Evolutionary conservation across 2,329 filamentous ascomycete species (phyloP).

Genomic region (Diaporthe amygdali): DNA sequence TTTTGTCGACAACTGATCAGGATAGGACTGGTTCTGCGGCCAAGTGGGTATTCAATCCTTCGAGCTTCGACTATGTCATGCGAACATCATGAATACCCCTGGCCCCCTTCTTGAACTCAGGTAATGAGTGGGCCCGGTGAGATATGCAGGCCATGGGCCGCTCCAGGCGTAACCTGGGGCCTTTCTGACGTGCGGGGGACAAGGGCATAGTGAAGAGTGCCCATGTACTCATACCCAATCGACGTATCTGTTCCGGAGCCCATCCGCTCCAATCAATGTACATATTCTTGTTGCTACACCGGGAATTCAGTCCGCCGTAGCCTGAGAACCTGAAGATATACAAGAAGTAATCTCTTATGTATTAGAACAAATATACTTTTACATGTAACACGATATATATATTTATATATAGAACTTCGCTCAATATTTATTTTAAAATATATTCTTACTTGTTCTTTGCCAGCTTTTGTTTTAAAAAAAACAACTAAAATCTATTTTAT

Average conservation of each 20-base stretch:
- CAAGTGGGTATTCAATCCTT: not conserved
- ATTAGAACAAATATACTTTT: no score
- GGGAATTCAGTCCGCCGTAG: no score
- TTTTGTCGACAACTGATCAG: no score
- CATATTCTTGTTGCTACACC: not conserved
- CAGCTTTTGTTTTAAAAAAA: no score
- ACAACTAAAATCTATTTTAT: no score
- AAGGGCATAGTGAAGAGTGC: not conserved
- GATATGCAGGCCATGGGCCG: no score
- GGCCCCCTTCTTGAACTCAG: not conserved
- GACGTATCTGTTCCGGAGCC: not conserved
- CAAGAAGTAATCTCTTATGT: no score
- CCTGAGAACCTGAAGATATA: no score
- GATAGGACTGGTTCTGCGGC: not conserved
- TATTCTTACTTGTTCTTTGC: no score
- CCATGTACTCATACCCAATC: not conserved
- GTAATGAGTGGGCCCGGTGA: not conserved
- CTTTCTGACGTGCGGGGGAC: not conserved
- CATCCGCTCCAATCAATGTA: not conserved
- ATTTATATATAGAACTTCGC: no score
- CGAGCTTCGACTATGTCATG: not conserved
- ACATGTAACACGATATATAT: no score
- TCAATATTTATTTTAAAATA: no score
- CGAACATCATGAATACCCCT: not conserved
- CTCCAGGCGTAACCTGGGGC: not conserved